Evolutionary conservation across 371 early-diverging fungal species (phyloP).

Genomic region (Mucor saturninus): DNA sequence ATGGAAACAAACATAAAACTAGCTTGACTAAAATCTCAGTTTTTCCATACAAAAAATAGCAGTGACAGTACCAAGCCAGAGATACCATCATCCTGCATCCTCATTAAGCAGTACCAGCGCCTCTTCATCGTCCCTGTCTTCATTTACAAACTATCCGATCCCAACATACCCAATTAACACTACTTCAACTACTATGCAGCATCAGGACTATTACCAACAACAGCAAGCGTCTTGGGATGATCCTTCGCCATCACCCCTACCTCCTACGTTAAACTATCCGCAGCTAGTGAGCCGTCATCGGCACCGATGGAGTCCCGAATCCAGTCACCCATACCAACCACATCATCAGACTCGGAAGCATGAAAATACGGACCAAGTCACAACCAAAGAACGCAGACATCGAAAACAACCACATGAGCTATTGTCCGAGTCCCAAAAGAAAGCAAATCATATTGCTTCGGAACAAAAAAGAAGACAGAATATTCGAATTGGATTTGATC

Average conservation of each 20-base stretch:
- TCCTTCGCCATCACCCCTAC: conserved; percentile 4
- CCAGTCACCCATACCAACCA: conserved; percentile 9
- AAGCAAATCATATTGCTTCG: conserved; percentile 90
- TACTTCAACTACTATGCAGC: background rate
- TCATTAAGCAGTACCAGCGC: conserved; percentile 3
- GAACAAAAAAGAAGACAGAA: conserved; percentile 87
- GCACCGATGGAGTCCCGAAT: conserved; percentile 4
- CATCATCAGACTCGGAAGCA: conserved; percentile 3
- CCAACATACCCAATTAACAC: background rate
- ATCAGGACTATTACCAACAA: background rate
- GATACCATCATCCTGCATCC: conserved; percentile 4
- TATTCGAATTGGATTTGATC: conserved; percentile 80
- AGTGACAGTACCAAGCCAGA: conserved; percentile 12
- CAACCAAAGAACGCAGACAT: conserved; percentile 21
- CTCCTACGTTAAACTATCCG: background rate
- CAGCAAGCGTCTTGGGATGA: conserved; percentile 1
- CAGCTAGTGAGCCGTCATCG: background rate
- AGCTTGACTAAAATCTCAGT: no score
- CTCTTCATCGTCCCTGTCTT: conserved; percentile 8
- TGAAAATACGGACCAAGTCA: background rate
- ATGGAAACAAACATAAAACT: no score
- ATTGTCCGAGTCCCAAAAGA: conserved; percentile 85
- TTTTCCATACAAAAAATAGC: background rate
- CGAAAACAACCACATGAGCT: conserved; percentile 60
- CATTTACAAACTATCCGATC: background rate